Base-by-base conservation (phyloP, 805 yeast species). In the Zygosaccharomyces siamensis region DNA sequence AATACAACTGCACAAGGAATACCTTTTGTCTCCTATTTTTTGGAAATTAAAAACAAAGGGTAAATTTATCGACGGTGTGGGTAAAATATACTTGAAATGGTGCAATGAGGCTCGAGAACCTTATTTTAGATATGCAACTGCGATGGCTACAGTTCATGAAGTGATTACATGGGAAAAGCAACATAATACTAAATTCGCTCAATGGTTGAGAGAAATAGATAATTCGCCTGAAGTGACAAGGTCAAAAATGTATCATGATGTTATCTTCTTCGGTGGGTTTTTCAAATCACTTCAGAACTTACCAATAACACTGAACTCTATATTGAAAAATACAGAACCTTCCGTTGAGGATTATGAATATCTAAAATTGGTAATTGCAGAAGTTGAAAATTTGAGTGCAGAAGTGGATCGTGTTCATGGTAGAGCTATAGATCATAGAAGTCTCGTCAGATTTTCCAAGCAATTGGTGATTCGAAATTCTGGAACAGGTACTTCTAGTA, bases 31-130 rank as follows among this genome's bases (percentile, higher is more conserved):
- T 11, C 88, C 87, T 0, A 68, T 88, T 26, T 68, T 82, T 28
- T 68, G 70, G 48, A 76, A 84, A 39, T 70, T 86, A 39, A 69
- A 76, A 21, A 68, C 78, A 3, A 83, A 82, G 48, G 90, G 92
- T 0, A 84, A 83, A 44, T 83, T 80, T 49, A 77, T 88, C 11
- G 75, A 73, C 31, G 79, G 80, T 7, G 74, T 86, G 12, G 86
- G 85, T 3, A 80, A 79, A 41, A 72, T 86, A 8, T 79, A 85
- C 53, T 63, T 73, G 27, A 74, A 75, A 16, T 88, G 95, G 95
- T 72, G 83, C 1, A 68, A 69, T 26, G 73, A 71, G 18, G 89
- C 87, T 0, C 68, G 73, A 20, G 70, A 70, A 1, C 72, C 81
- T 0, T 81, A 85, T 45, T 54, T 81, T 18, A 70, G 69, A 33